These are phyloP conservation scores for Podospora australis DNA, from an alignment of 495 filamentous ascomycete genomes.

Conservation along the genomic window DNA sequence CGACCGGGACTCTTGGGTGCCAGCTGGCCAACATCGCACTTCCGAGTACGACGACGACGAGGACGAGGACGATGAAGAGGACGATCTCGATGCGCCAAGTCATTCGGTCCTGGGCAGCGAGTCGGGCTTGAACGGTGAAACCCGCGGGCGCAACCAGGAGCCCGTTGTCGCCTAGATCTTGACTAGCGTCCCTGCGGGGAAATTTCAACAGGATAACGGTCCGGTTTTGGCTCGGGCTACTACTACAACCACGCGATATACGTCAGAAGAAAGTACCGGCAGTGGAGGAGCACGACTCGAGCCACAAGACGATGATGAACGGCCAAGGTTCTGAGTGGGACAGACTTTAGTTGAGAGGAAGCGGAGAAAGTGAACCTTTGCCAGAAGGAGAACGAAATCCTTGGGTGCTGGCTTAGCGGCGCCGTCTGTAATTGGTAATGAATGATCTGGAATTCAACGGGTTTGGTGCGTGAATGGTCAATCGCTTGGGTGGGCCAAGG, in stretches of 20 bases:
- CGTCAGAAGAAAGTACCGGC: too few relatives aligned
- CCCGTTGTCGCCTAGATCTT: conserved; percentile 28
- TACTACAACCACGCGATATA: too few relatives aligned
- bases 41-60: conserved; percentile 41
- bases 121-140: conserved; percentile 39
- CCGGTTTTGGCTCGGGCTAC: too few relatives aligned
- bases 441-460: conserved; percentile 5
- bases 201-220: too few relatives aligned
- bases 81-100: conserved; percentile 40
- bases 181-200: too few relatives aligned
- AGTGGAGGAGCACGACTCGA: too few relatives aligned
- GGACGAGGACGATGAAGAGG: conserved; percentile 48
- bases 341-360: not conserved
- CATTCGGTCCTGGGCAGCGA: conserved; percentile 40
- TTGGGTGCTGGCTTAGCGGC: too few relatives aligned
- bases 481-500: not conserved
- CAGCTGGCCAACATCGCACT: conserved; percentile 67
- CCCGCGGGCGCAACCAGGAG: conserved; percentile 37
- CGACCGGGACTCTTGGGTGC: conserved; percentile 85
- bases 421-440: conserved; percentile 14
- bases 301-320: too few relatives aligned
- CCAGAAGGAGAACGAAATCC: not conserved
- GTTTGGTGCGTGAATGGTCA: not conserved
- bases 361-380: not conserved
- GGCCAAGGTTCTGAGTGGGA: too few relatives aligned